Percentiles rank a stretch among this genome's conserved stretches.
These are phyloP conservation scores for Ramaria sp. DNA, from an alignment of 768 basidiomycete genomes.

Conservation along the genomic window DNA sequence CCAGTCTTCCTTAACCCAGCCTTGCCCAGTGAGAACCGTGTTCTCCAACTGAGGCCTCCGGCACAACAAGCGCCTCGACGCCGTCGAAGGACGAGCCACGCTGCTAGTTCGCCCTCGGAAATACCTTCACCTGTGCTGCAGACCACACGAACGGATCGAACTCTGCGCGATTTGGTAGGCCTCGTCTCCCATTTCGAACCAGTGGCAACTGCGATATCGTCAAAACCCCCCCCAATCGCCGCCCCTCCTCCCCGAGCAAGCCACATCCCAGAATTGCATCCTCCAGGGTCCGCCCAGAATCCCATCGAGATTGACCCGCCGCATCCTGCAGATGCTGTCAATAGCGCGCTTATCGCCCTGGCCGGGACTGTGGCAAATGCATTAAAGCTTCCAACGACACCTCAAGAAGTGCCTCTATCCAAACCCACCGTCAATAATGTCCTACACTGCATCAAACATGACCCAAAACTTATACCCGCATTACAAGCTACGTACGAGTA, in stretches of 20 bases:
- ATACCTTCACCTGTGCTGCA: background rate
- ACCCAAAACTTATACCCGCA: slow-evolving; percentile 7
- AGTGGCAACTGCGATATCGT: background rate
- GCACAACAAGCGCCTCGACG: background rate
- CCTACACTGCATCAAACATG: slow-evolving; percentile 5
- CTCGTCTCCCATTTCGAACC: slow-evolving; percentile 9
- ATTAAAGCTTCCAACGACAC: background rate
- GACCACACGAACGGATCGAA: background rate
- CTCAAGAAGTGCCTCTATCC: background rate
- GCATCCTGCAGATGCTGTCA: slow-evolving; percentile 4
- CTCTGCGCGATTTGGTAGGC: slow-evolving; percentile 4
- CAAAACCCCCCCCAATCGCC: background rate
- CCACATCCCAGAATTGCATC: background rate
- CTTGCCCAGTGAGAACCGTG: slow-evolving; percentile 26
- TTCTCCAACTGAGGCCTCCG: slow-evolving; percentile 4
- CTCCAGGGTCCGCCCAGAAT: background rate
- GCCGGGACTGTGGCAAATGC: slow-evolving; percentile 7
- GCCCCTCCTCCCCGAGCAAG: background rate
- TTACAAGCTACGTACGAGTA: slow-evolving; percentile 9
- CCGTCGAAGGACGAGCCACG: background rate
- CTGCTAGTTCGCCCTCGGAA: background rate
- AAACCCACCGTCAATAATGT: slow-evolving; percentile 7
- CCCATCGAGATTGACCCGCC: slow-evolving; percentile 5
- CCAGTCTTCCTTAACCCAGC: slow-evolving; percentile 64
- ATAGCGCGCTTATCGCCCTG: slow-evolving; percentile 3